These are phyloP conservation scores for Ascochyta koolunga DNA, from an alignment of 2,329 filamentous ascomycete species.

Conservation along the genomic window DNA sequence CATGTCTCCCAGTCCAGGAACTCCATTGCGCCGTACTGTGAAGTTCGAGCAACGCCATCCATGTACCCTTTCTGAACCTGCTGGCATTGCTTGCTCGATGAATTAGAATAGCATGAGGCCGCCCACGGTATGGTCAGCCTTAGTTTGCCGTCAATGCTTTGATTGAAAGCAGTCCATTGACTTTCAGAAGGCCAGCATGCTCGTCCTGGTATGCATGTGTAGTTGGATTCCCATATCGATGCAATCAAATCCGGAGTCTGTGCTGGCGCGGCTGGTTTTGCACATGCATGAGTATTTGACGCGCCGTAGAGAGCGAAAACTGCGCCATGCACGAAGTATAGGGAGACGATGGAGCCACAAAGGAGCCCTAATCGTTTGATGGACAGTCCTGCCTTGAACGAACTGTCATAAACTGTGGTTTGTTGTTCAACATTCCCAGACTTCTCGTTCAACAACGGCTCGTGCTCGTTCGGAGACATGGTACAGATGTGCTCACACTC, in stretches of 20 bases:
- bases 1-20: constrained; percentile 46
- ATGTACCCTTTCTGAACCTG: constrained; percentile 31
- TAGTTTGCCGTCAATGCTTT: constrained; percentile 38
- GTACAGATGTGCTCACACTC: neutral
- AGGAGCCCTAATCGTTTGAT: neutral
- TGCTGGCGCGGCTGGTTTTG: neutral
- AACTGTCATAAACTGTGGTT: neutral
- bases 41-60: constrained; percentile 32
- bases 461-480: constrained; percentile 21
- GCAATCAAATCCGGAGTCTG: neutral
- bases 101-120: constrained; percentile 34
- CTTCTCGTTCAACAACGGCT: constrained; percentile 25
- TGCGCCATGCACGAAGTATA: constrained; percentile 15
- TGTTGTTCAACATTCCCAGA: constrained; percentile 3
- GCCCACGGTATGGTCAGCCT: constrained; percentile 41
- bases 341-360: constrained; percentile 1
- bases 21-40: constrained; percentile 43
- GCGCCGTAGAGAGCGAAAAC: constrained; percentile 3
- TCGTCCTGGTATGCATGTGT: constrained; percentile 46
- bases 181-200: constrained; percentile 42
- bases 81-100: constrained; percentile 29
- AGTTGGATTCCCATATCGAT: constrained; percentile 23
- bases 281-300: neutral
- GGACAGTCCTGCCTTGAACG: neutral
- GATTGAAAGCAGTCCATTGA: constrained; percentile 43